Conservation (phyloP, 2,329 filamentous ascomycete genomes). For the Penicillium sp. region DNA sequence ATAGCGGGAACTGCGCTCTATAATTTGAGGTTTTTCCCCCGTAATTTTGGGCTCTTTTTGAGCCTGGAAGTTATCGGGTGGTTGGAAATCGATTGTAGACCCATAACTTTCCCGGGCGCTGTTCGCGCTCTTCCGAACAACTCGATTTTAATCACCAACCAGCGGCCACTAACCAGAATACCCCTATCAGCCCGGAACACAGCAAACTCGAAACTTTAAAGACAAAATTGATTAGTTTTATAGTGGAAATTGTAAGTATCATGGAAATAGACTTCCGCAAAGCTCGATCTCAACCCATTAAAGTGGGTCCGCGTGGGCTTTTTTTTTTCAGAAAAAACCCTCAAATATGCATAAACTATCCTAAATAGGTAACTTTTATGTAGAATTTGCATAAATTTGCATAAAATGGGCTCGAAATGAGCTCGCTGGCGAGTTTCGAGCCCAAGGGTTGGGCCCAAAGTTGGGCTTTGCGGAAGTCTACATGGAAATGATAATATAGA, state of each 20-base stretch:
- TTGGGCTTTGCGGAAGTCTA: too few species aligned
- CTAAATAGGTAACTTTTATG: too few species aligned
- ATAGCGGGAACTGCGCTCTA: not conserved
- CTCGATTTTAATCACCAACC: not conserved
- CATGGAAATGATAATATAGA: not conserved
- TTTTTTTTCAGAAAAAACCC: too few species aligned
- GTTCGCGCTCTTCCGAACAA: not conserved
- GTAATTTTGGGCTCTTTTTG: not conserved
- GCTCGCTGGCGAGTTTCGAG: too few species aligned
- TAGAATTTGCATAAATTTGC: too few species aligned
- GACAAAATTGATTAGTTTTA: not conserved
- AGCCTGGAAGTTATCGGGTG: not conserved
- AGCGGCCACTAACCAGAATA: not conserved
- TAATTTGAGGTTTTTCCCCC: accelerated
- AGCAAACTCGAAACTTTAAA: not conserved
- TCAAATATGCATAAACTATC: too few species aligned
- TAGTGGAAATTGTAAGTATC: not conserved
- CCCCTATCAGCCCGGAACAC: not conserved
- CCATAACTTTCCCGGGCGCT: not conserved
- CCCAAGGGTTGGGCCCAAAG: too few species aligned
- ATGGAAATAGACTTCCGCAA: too few species aligned
- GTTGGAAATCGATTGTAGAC: not conserved
- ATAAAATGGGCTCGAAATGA: too few species aligned
- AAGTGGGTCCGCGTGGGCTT: too few species aligned
- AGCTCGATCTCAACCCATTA: too few species aligned